Evolutionary conservation across 1,139 yeast genomes (phyloP).

Genomic region (Magnusiomyces sp.): DNA sequence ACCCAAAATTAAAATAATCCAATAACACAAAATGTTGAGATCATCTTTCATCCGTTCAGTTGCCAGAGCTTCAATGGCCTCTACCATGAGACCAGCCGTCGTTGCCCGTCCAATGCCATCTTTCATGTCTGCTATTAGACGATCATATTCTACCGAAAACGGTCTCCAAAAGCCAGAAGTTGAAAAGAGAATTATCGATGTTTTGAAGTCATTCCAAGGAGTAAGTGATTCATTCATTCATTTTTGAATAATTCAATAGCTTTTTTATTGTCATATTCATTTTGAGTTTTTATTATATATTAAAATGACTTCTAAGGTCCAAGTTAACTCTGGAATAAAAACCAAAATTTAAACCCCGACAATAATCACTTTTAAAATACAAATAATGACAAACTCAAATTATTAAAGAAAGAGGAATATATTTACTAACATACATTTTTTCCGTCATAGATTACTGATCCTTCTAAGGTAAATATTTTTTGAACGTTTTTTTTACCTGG

Average conservation of each 20-base stretch:
- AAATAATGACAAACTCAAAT: background rate
- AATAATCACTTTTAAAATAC: background rate
- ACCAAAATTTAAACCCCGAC: too few species aligned
- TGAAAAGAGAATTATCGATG: slow-evolving; percentile 65
- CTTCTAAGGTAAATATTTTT: slow-evolving; percentile 19
- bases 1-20: too few species aligned
- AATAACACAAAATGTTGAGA: slow-evolving; percentile 13
- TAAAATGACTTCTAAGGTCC: too few species aligned
- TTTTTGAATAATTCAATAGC: too few species aligned
- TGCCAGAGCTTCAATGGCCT: slow-evolving; percentile 13
- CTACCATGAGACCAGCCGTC: slow-evolving; percentile 5
- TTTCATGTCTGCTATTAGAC: slow-evolving; percentile 11
- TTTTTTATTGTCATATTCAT: slow-evolving; percentile 7
- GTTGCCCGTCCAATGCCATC: slow-evolving; percentile 12
- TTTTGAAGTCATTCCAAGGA: slow-evolving; percentile 74
- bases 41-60: slow-evolving; percentile 11
- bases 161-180: slow-evolving; percentile 62
- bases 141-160: slow-evolving; percentile 40
- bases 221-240: slow-evolving; percentile 32
- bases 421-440: background rate
- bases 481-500: background rate
- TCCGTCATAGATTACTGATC: slow-evolving; percentile 18
- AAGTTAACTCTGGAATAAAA: too few species aligned
- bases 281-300: background rate
- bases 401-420: background rate